A percentile compares a stretch with the other conserved stretches of the same genome.
Evolutionary conservation across 2,329 filamentous ascomycete species (phyloP).

Genomic region (Pseudogymnoascus sp.): DNA sequence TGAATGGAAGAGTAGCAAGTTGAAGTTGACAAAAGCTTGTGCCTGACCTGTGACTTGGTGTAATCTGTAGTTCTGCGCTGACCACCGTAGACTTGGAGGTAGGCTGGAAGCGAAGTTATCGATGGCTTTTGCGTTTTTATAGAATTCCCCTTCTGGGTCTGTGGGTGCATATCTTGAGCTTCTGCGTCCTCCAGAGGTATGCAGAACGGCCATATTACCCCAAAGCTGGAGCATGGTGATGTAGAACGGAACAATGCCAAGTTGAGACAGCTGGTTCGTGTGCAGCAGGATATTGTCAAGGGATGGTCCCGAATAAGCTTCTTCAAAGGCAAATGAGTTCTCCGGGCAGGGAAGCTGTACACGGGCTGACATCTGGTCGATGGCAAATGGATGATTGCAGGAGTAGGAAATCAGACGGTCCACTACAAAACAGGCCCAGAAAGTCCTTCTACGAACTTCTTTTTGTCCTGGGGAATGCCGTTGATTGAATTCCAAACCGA

Average conservation of each 20-base stretch:
- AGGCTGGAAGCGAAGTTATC: background rate
- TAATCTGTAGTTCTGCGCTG: conserved; percentile 10
- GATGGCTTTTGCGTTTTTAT: background rate
- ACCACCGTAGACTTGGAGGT: background rate
- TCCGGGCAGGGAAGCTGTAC: conserved; percentile 12
- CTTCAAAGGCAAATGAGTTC: conserved; percentile 12
- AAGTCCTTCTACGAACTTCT: conserved; percentile 13
- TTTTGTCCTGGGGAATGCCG: conserved; percentile 10
- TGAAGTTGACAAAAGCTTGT: conserved; percentile 13
- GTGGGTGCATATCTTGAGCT: background rate
- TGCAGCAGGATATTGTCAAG: background rate
- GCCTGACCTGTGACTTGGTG: conserved; percentile 14
- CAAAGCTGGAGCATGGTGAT: conserved; percentile 10
- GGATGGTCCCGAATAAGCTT: conserved; percentile 3
- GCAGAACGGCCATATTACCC: conserved; percentile 6
- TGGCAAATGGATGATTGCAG: conserved; percentile 10
- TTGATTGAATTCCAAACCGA: conserved; percentile 12
- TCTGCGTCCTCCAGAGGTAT: conserved; percentile 2
- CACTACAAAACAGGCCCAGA: conserved; percentile 13
- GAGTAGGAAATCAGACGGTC: conserved; percentile 13
- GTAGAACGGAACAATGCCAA: conserved; percentile 8
- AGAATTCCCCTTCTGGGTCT: conserved; percentile 1
- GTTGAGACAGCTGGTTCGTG: background rate
- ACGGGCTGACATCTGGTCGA: background rate
- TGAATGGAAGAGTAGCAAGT: conserved; percentile 11